Percentiles rank a stretch among this genome's conserved stretches.
phyloP scores from a whole-genome alignment of 2,329 filamentous ascomycete species.

The Stemphylium lycopersici region DNA sequence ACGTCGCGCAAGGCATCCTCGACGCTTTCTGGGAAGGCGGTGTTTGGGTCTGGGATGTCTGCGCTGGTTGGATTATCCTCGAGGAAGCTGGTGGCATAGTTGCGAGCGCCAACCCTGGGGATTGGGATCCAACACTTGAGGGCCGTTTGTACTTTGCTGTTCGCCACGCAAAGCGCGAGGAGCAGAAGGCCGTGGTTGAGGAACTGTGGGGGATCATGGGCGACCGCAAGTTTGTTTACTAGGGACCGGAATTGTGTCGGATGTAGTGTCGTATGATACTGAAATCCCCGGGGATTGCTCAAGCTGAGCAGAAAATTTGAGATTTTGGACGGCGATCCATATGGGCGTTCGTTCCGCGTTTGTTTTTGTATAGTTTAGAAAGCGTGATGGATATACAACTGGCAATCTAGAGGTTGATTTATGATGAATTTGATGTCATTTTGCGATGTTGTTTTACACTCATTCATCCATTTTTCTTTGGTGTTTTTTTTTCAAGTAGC shows the following conservation, averaged over 20 bases:
- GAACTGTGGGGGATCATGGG: slow-evolving; percentile 48
- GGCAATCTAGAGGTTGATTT: too few species aligned
- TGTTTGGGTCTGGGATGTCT: slow-evolving; percentile 47
- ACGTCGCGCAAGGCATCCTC: slow-evolving; percentile 44
- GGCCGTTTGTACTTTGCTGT: slow-evolving; percentile 46
- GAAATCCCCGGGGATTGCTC: background rate
- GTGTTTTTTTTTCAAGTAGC: too few species aligned
- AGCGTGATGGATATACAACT: too few species aligned
- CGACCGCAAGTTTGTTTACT: slow-evolving; percentile 35
- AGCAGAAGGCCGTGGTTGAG: slow-evolving; percentile 42
- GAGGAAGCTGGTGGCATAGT: slow-evolving; percentile 49
- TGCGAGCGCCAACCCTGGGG: slow-evolving; percentile 43
- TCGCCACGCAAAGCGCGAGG: slow-evolving; percentile 35
- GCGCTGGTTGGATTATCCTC: slow-evolving; percentile 48
- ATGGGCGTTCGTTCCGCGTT: too few species aligned
- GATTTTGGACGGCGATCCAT: too few species aligned
- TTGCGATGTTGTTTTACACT: too few species aligned
- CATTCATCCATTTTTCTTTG: too few species aligned
- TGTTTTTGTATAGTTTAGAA: too few species aligned
- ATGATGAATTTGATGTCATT: too few species aligned
- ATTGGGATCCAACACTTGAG: slow-evolving; percentile 45
- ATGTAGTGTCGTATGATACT: slow-evolving; percentile 8
- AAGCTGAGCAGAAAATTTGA: too few species aligned
- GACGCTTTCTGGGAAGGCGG: slow-evolving; percentile 49
- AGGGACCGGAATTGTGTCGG: background rate